phyloP scores from a whole-genome alignment of 176 grass and related monocot species.

The Tillandsia fasciculata region DNA sequence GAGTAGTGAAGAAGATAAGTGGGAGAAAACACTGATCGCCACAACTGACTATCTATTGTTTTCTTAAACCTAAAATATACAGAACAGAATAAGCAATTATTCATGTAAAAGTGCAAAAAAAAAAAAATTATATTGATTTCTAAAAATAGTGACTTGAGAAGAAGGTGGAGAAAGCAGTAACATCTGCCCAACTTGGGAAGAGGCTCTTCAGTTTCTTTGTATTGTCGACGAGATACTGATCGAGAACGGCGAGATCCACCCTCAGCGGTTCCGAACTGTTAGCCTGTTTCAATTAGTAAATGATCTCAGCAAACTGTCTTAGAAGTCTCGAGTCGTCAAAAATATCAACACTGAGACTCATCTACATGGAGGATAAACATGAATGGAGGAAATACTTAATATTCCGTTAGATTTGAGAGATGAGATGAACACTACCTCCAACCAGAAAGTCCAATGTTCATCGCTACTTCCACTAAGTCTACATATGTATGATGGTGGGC shows the following conservation, averaged over 20 bases:
- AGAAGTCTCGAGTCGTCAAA: not conserved
- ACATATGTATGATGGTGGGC: constrained; percentile 84
- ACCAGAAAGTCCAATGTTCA: constrained; percentile 88
- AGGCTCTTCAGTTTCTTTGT: constrained; percentile 55
- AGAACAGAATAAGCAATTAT: not conserved
- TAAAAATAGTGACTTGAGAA: constrained; percentile 73
- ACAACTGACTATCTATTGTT: not conserved
- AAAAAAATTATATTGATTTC: not conserved
- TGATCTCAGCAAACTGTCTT: constrained; percentile 1
- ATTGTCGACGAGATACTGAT: constrained; percentile 63
- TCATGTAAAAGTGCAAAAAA: not conserved
- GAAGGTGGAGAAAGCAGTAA: constrained; percentile 78
- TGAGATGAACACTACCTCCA: constrained; percentile 58
- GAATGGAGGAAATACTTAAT: no score
- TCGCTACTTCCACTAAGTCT: constrained; percentile 67
- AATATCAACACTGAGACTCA: not conserved
- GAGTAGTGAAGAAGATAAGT: no score
- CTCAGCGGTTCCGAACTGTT: constrained; percentile 56
- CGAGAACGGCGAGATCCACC: constrained; percentile 81
- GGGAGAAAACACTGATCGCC: no score
- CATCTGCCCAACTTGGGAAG: constrained; percentile 83
- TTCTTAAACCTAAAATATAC: not conserved
- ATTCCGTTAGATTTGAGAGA: not conserved
- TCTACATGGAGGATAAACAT: no score
- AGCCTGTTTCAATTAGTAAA: constrained; percentile 33